Percentiles rank a stretch among this genome's conserved stretches.
These are phyloP conservation scores for Lyophyllum semitale DNA, from an alignment of 768 basidiomycete genomes.

Conservation along the genomic window DNA sequence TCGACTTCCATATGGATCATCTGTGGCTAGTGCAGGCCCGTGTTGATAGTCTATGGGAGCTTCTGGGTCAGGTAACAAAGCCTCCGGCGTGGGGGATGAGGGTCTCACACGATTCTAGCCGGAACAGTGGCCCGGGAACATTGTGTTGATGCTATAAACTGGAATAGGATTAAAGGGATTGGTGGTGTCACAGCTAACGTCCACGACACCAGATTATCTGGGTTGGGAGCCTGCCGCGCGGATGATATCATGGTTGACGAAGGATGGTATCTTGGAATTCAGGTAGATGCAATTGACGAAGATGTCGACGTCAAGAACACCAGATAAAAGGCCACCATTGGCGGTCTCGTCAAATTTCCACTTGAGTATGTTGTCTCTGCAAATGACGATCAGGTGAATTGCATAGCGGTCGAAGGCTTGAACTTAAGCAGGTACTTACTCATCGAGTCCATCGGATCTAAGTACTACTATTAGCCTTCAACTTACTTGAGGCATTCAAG, in stretches of 20 bases:
- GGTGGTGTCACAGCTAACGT: constrained; percentile 98
- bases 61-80: background rate
- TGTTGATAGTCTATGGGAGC: background rate
- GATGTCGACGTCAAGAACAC: constrained; percentile 95
- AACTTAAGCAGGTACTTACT: constrained; percentile 63
- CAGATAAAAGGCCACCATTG: constrained; percentile 93
- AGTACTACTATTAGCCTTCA: too few species aligned
- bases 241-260: constrained; percentile 73
- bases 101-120: constrained; percentile 75
- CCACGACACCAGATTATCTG: constrained; percentile 81
- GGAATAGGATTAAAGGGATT: constrained; percentile 99
- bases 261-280: constrained; percentile 78
- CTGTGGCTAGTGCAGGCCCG: background rate
- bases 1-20: constrained; percentile 59
- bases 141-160: constrained; percentile 92
- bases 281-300: constrained; percentile 99
- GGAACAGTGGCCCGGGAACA: constrained; percentile 91
- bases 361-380: constrained; percentile 89
- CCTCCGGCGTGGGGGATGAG: background rate
- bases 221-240: constrained; percentile 67
- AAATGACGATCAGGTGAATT: constrained; percentile 2
- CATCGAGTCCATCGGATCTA: constrained; percentile 88
- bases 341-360: constrained; percentile 98
- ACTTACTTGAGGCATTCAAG: too few species aligned
- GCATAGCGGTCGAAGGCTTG: background rate